phyloP scores from a whole-genome alignment of 768 basidiomycete species.

The Boletus sp. region DNA sequence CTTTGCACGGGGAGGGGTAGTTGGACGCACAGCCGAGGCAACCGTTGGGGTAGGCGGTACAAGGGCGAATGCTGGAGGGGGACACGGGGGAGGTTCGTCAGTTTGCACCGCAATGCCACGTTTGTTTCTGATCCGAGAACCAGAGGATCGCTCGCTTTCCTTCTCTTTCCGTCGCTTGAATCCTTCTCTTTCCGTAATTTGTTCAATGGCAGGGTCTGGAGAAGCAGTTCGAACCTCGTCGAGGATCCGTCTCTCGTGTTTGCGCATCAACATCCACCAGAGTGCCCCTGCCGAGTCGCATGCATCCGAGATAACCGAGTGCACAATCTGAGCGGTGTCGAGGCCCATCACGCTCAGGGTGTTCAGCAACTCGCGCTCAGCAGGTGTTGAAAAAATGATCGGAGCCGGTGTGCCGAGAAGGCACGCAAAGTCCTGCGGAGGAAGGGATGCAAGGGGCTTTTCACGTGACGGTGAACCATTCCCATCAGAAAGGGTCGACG shows the following conservation, averaged over 20 bases:
- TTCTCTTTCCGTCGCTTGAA: conserved; percentile 33
- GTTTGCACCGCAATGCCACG: conserved; percentile 44
- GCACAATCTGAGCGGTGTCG: conserved; percentile 93
- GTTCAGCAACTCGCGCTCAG: conserved; percentile 79
- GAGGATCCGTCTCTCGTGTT: conserved; percentile 58
- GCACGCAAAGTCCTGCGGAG: conserved; percentile 56
- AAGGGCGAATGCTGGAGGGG: conserved; percentile 61
- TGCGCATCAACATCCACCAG: conserved; percentile 96
- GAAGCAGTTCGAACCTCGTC: conserved; percentile 31
- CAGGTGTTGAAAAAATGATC: conserved; percentile 81
- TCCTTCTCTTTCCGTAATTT: conserved; percentile 15
- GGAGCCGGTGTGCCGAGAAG: conserved; percentile 65
- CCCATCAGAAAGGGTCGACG: conserved; percentile 74
- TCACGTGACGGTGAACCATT: conserved; percentile 49
- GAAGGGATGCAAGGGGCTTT: conserved; percentile 38
- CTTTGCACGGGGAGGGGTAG: conserved; percentile 48
- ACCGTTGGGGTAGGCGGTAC: conserved; percentile 76
- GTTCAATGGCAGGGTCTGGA: conserved; percentile 18
- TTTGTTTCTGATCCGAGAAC: conserved; percentile 26
- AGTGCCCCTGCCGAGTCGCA: conserved; percentile 88
- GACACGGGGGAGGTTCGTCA: conserved; percentile 33
- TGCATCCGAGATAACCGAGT: conserved; percentile 86
- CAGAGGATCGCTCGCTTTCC: conserved; percentile 18
- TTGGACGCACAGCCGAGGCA: conserved; percentile 35
- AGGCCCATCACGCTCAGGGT: conserved; percentile 74